A percentile compares a stretch with the other conserved stretches of the same genome.
phyloP scores from a whole-genome alignment of 352 stramenopile genomes.

The Pythium sukuiense region DNA sequence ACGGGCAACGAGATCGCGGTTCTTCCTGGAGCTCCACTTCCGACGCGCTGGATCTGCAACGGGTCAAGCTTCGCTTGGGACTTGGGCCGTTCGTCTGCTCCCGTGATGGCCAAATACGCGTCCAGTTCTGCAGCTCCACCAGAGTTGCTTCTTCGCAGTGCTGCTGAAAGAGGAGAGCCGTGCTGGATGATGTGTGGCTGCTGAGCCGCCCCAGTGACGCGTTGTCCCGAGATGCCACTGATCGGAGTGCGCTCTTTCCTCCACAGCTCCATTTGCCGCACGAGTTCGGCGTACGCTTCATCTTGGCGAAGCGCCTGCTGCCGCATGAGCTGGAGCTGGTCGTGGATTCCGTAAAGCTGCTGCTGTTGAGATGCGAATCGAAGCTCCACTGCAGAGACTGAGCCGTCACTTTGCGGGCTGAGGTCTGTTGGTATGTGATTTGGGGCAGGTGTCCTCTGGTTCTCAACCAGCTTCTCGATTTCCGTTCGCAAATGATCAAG shows the following conservation, averaged over 20 bases:
- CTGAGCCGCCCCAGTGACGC: constrained; percentile 10
- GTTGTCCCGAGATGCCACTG: constrained; percentile 35
- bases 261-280: constrained; percentile 41
- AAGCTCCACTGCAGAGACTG: constrained; percentile 9
- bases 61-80: constrained; percentile 66
- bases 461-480: constrained; percentile 43
- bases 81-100: constrained; percentile 36
- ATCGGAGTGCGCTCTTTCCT: constrained; percentile 31
- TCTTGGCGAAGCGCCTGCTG: constrained; percentile 43
- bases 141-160: constrained; percentile 22
- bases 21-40: constrained; percentile 13
- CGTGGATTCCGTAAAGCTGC: constrained; percentile 24
- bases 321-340: constrained; percentile 43
- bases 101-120: constrained; percentile 27
- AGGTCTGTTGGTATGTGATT: background rate
- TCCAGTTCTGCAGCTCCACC: constrained; percentile 16
- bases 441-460: constrained; percentile 40
- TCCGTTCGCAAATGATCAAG: constrained; percentile 45
- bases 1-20: constrained; percentile 18
- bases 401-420: background rate
- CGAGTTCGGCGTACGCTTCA: constrained; percentile 36
- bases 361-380: constrained; percentile 28
- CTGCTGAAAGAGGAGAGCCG: constrained; percentile 10
- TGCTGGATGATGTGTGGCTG: constrained; percentile 4
- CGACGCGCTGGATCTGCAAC: constrained; percentile 48